Evolutionary conservation across 768 basidiomycete genomes (phyloP).

Genomic region (Lactarius quietus): DNA sequence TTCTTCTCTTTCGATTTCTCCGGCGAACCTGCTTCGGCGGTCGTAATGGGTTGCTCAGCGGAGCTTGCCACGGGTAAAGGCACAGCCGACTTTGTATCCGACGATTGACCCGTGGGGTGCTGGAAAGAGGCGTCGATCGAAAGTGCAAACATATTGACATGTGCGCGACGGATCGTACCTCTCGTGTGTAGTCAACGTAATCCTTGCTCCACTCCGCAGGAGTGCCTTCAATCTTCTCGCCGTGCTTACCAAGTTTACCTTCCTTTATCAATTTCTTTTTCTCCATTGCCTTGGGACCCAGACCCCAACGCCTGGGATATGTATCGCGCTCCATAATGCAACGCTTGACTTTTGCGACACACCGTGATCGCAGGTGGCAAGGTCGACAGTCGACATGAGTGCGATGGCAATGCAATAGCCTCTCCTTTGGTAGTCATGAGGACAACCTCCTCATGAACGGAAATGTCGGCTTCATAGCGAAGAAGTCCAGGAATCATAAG

Average conservation of each 20-base stretch:
- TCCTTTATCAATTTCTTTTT: slow-evolving; percentile 99
- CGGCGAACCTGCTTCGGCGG: slow-evolving; percentile 35
- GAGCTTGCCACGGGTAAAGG: slow-evolving; percentile 28
- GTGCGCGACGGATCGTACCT: slow-evolving; percentile 35
- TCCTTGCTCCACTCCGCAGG: slow-evolving; percentile 89
- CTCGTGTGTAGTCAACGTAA: slow-evolving; percentile 90
- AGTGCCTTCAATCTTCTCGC: slow-evolving; percentile 85
- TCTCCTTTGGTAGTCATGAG: slow-evolving; percentile 99
- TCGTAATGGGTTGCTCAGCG: slow-evolving; percentile 28
- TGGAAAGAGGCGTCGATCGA: slow-evolving; percentile 19
- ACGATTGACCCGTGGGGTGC: slow-evolving; percentile 41
- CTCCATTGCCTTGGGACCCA: slow-evolving; percentile 94
- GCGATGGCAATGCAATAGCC: slow-evolving; percentile 94
- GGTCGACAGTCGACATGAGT: slow-evolving; percentile 98
- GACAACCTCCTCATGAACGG: slow-evolving; percentile 92
- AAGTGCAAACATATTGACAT: slow-evolving; percentile 30
- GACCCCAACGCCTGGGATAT: slow-evolving; percentile 96
- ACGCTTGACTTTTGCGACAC: slow-evolving; percentile 97
- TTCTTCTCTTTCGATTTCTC: slow-evolving; percentile 75
- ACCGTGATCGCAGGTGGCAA: slow-evolving; percentile 97
- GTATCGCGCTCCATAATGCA: slow-evolving; percentile 99
- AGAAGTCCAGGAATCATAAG: slow-evolving; percentile 99
- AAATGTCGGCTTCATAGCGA: slow-evolving; percentile 93
- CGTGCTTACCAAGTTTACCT: slow-evolving; percentile 95
- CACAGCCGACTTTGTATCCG: slow-evolving; percentile 30